Evolutionary conservation across 164 flowering plant species (phyloP).

Genomic region (Kalanchoe fedtschenkoi): DNA sequence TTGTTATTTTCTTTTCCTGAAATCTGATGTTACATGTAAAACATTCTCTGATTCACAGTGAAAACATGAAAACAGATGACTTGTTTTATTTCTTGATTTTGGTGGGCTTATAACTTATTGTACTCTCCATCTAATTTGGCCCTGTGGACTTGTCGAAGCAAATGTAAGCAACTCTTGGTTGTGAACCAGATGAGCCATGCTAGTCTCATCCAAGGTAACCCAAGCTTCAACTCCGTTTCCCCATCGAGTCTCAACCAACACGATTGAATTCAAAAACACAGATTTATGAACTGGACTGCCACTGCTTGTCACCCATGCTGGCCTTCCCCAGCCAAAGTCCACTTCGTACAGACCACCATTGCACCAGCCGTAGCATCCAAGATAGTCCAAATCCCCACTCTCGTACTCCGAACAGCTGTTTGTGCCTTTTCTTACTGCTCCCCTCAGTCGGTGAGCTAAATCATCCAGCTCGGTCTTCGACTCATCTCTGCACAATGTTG

Average conservation of each 20-base stretch:
- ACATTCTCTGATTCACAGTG: background rate
- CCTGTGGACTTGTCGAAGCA: background rate
- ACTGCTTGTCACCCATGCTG: constrained; percentile 13
- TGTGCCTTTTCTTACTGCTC: background rate
- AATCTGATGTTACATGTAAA: background rate
- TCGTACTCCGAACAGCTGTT: background rate
- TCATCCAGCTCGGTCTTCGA: background rate
- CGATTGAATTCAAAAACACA: background rate
- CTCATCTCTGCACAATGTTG: background rate
- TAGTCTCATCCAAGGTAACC: constrained; percentile 11
- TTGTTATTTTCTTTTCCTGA: background rate
- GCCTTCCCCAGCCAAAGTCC: constrained; percentile 31
- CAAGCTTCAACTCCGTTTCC: constrained; percentile 13
- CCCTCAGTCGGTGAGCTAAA: background rate
- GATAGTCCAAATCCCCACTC: background rate
- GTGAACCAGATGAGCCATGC: background rate
- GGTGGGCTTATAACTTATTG: background rate
- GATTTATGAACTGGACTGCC: background rate
- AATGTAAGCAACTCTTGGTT: constrained; percentile 7
- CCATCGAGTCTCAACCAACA: constrained; percentile 8
- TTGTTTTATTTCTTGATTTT: too few species aligned
- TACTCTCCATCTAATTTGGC: background rate
- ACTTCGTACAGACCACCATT: constrained; percentile 13
- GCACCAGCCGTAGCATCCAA: constrained; percentile 9
- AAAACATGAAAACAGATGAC: background rate